Conservation (phyloP, 1,284 basidiomycete species). For the Puccinia novopanici region DNA sequence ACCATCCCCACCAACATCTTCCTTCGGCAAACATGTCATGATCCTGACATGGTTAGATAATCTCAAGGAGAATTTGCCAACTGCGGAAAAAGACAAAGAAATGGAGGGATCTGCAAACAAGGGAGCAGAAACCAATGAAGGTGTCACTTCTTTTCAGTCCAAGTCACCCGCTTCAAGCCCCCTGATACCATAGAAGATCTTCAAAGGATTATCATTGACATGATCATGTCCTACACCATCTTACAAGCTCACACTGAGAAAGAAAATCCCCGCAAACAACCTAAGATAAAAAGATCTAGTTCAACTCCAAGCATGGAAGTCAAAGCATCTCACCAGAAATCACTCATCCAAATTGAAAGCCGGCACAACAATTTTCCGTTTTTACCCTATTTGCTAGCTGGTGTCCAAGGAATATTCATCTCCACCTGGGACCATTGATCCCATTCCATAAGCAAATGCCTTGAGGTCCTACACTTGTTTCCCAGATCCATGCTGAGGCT, state of each 20-base stretch:
- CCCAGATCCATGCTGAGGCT: too few relatives aligned
- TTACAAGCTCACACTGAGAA: neutral
- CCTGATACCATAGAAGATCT: neutral
- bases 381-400: neutral
- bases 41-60: neutral
- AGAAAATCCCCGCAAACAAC: too few relatives aligned
- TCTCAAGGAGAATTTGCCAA: neutral
- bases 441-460: neutral
- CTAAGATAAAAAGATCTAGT: neutral
- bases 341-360: neutral
- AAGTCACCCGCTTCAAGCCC: neutral
- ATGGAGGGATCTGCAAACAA: too few relatives aligned
- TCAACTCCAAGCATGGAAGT: neutral
- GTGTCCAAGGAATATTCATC: neutral
- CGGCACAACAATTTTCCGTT: neutral
- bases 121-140: too few relatives aligned
- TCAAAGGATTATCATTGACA: neutral
- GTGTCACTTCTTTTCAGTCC: neutral
- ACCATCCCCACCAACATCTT: neutral
- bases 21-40: neutral
- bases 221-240: constrained; percentile 8
- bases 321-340: neutral
- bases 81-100: too few relatives aligned
- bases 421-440: neutral
- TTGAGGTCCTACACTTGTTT: neutral